Percentiles rank a stretch among this genome's conserved stretches.
Evolutionary conservation across 768 basidiomycete species (phyloP).

Genomic region (Cyathus striatus): DNA sequence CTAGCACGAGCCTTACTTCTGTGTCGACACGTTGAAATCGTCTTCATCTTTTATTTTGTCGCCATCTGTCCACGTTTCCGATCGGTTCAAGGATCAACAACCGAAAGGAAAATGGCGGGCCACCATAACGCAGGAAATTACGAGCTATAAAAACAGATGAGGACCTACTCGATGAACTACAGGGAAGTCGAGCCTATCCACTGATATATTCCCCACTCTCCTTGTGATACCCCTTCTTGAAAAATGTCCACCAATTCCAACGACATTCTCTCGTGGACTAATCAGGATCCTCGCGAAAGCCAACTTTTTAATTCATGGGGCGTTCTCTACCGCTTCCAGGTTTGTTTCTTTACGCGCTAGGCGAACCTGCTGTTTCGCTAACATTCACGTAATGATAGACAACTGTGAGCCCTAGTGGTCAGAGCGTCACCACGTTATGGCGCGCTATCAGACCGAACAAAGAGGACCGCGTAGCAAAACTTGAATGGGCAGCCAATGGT

Average conservation of each 20-base stretch:
- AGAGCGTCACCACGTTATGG: slow-evolving; percentile 74
- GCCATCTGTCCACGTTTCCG: slow-evolving; percentile 70
- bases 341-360: slow-evolving; percentile 33
- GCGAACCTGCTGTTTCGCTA: too few relatives aligned
- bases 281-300: slow-evolving; percentile 81
- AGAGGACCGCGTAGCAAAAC: slow-evolving; percentile 83
- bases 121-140: slow-evolving; percentile 24
- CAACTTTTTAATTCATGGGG: slow-evolving; percentile 79
- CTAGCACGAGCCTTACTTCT: slow-evolving; percentile 60
- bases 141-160: slow-evolving; percentile 53
- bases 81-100: slow-evolving; percentile 59
- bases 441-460: slow-evolving; percentile 79
- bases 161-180: too few relatives aligned
- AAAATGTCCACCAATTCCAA: slow-evolving; percentile 49
- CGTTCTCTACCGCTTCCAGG: slow-evolving; percentile 77
- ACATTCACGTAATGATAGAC: slow-evolving; percentile 52
- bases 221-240: slow-evolving; percentile 16
- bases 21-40: slow-evolving; percentile 66
- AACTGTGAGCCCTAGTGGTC: slow-evolving; percentile 52
- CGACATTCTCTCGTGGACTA: slow-evolving; percentile 84
- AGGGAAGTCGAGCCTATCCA: too few relatives aligned
- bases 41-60: slow-evolving; percentile 71
- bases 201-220: slow-evolving; percentile 17
- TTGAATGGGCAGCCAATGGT: slow-evolving; percentile 82
- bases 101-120: slow-evolving; percentile 31